Evolutionary conservation across 768 basidiomycete genomes (phyloP).

Genomic region (Cyathus striatus): DNA sequence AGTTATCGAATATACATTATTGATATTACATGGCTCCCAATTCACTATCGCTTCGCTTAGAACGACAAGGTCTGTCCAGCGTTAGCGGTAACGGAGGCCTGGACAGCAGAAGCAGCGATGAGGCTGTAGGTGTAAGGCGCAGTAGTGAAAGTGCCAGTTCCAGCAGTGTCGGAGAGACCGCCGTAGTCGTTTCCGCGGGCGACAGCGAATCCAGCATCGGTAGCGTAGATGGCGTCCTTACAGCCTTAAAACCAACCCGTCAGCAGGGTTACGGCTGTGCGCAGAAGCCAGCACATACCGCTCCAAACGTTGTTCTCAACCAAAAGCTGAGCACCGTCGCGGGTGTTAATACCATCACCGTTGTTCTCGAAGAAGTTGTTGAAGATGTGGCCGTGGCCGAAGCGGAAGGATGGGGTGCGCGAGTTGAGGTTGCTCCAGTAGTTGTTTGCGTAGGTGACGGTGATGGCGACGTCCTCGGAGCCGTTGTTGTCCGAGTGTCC

Average conservation of each 20-base stretch:
- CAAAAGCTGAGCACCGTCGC: constrained; percentile 38
- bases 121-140: constrained; percentile 29
- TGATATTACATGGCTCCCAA: too few species aligned
- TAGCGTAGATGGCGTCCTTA: constrained; percentile 33
- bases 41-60: too few species aligned
- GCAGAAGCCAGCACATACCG: constrained; percentile 12
- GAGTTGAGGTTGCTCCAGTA: constrained; percentile 37
- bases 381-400: constrained; percentile 41
- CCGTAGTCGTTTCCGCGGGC: constrained; percentile 32
- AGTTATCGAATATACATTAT: too few species aligned
- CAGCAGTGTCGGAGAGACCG: constrained; percentile 19
- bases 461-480: constrained; percentile 31
- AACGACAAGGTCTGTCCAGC: constrained; percentile 23
- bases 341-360: constrained; percentile 39
- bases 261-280: not conserved
- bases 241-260: constrained; percentile 13
- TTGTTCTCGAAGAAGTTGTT: constrained; percentile 39
- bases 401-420: constrained; percentile 41
- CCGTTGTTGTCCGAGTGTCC: constrained; percentile 40
- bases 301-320: constrained; percentile 45
- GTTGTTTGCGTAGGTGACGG: constrained; percentile 39
- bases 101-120: constrained; percentile 17
- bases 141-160: constrained; percentile 22
- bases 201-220: constrained; percentile 35
- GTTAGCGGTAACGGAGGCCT: constrained; percentile 14